Base-by-base conservation (phyloP, 768 basidiomycete genomes). In the Mycena amicta region DNA sequence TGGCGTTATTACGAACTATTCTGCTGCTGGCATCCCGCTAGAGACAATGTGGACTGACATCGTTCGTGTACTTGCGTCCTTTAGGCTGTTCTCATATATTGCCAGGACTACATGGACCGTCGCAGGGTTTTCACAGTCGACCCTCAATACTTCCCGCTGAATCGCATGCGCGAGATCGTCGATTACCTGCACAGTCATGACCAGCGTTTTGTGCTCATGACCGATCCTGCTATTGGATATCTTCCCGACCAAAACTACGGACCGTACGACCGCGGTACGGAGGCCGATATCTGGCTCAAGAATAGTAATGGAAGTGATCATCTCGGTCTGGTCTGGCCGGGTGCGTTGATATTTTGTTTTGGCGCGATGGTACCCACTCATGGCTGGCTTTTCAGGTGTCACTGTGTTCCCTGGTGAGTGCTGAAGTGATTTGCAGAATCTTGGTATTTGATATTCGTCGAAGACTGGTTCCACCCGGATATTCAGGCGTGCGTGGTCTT, bases 11-110 rank as follows among this genome's bases (percentile, higher is more conserved):
- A 70, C 79, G 0, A 85, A 81, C 67, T 89, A 89, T 60, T 80
- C 84, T 1, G 77, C 72, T 1, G 85, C 86, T 0, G 67, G 71
- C 3, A 89, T 90, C 53, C 88, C 88, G 5, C 77, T 89, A 3
- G 87, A 90, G 69, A 88, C 87, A 0, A 89, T 89, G 87, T 89
- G 88, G 88, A 88, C 87, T 2, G 88, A 89, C 68, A 90, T 90
- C 31, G 86, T 82, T 63, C 16, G 64, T 56, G 20, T 5, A 18
- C 33, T n/a, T n/a, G n/a, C n/a, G n/a, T n/a, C 26, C n/a, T 41
- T 49, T 25, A 18, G 18, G 50, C 23, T 4, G 20, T 20, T 31
- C 15, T 18, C 5, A 16, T 55, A 12, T n/a, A 29, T n/a, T n/a
- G n/a, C n/a, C n/a, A 22, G 86, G 86, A 90, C 68, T 89, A 89